Evolutionary conservation across 305 asterid species (phyloP), one percentile per base, ranked within the genome.

Genomic region (Fraxinus sp.): DNA sequence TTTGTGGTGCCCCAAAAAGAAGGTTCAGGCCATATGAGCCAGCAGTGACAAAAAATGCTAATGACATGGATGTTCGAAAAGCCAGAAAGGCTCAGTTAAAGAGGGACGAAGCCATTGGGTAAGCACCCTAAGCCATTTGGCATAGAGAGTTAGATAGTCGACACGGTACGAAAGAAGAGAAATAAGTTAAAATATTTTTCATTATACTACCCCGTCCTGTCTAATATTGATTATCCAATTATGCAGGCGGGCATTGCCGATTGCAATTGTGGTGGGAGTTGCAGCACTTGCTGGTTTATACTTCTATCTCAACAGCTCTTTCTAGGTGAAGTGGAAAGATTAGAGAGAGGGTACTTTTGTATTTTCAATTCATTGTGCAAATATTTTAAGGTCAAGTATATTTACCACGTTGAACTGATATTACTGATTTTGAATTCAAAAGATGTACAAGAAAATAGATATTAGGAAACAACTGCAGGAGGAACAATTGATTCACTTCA

Each of bases 1-100:
- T 94, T 41, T 96, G 98, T 85, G 97, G 98, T 83, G 99, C 98
- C 66, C 98, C 98, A 4, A 94, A 94, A 37, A 87, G 97, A 88
- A 91, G 98, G 87, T 96, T 96, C 84, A 91, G 87, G 89, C 2
- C 88, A 72, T 93, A 92, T 81, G 86, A 83, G 55, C 94, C 97
- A 9, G 79, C 90, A 39, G 97, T 95, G 62, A 73, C 84, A 9
- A 95, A 92, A 87, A 84, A 92, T 86, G 95, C 89, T 36, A 95
- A 94, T 81, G 83, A 75, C 70, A 18, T 77, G 3, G 89, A 86
- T 0, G 96, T 90, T 55, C 84, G 98, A 35, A 95, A 95, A 89
- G 93, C 98, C 86, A 88, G 98, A 84, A 95, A 94, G 88, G 97
- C 64, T 80, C 86, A 93, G 83, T 1, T 94, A 0, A 86, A 96